Percentiles rank a stretch among this genome's conserved stretches.
Conservation (phyloP, 2,329 filamentous ascomycete species). For the Aureobasidium sp. region DNA sequence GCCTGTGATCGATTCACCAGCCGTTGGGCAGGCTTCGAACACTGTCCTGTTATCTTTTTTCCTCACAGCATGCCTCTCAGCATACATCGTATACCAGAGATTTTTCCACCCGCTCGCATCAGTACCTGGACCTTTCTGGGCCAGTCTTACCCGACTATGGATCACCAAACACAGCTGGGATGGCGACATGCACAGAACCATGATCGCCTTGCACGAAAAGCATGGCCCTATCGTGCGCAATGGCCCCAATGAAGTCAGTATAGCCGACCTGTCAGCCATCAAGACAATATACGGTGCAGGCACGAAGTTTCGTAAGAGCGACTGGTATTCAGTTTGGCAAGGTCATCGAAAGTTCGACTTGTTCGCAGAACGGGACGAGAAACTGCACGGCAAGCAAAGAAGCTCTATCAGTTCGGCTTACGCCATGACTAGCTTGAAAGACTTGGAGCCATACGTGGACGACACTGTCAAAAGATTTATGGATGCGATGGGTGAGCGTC, state of each 20-base stretch:
- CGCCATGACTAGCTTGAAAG: constrained; percentile 30
- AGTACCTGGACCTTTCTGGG: constrained; percentile 23
- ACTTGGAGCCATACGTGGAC: constrained; percentile 35
- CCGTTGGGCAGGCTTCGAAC: neutral
- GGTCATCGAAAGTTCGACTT: constrained; percentile 33
- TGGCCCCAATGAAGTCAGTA: constrained; percentile 26
- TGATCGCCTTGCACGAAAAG: constrained; percentile 25
- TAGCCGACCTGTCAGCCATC: constrained; percentile 23
- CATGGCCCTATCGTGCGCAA: constrained; percentile 26
- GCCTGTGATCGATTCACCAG: neutral
- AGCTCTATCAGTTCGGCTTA: constrained; percentile 30
- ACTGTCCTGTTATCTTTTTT: neutral
- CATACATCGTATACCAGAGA: constrained; percentile 22
- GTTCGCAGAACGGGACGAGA: constrained; percentile 32
- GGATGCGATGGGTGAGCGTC: constrained; percentile 23
- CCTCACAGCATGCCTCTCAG: constrained; percentile 1
- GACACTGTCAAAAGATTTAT: constrained; percentile 30
- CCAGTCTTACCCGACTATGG: constrained; percentile 24
- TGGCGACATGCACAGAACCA: constrained; percentile 24
- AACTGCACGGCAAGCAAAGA: constrained; percentile 29
- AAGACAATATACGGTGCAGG: constrained; percentile 31
- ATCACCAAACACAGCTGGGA: constrained; percentile 25
- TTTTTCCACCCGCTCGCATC: constrained; percentile 22
- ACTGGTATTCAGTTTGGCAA: constrained; percentile 36
- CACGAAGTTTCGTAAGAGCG: constrained; percentile 33